These are phyloP conservation scores for Tuber borchii DNA, from an alignment of 495 filamentous ascomycete genomes.

Conservation along the genomic window DNA sequence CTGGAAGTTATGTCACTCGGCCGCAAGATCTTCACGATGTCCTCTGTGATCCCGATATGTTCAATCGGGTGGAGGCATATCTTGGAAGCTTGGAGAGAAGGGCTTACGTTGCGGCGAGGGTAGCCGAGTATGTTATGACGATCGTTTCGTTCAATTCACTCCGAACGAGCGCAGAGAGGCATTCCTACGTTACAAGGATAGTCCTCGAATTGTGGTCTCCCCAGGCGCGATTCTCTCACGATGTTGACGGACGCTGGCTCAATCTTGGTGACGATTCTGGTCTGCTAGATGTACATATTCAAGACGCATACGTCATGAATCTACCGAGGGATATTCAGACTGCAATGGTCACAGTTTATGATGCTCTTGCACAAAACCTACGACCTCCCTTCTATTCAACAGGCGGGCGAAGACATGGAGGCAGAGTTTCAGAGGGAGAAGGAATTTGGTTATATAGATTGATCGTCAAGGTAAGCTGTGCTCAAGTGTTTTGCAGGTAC, in stretches of 20 bases:
- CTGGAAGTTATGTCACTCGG: conserved; percentile 18
- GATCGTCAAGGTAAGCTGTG: conserved; percentile 39
- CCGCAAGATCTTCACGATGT: conserved; percentile 38
- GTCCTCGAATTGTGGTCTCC: conserved; percentile 41
- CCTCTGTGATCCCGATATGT: conserved; percentile 34
- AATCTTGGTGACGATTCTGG: conserved; percentile 30
- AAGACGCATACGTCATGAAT: conserved; percentile 34
- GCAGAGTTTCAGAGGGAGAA: conserved; percentile 29
- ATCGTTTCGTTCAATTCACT: conserved; percentile 31
- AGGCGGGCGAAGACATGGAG: conserved; percentile 18
- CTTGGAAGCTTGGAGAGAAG: conserved; percentile 34
- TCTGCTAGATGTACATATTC: conserved; percentile 36
- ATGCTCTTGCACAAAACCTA: conserved; percentile 35
- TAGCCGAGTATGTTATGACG: conserved; percentile 36
- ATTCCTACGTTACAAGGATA: conserved; percentile 26
- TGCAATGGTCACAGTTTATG: conserved; percentile 32
- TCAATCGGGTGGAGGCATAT: conserved; percentile 35
- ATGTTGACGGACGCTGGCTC: conserved; percentile 38
- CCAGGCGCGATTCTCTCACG: conserved; percentile 38
- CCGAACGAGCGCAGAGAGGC: conserved; percentile 22
- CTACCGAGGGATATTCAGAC: conserved; percentile 26
- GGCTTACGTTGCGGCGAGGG: conserved; percentile 24
- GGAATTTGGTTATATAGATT: conserved; percentile 41
- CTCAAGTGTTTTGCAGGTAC: not conserved
- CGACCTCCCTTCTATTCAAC: conserved; percentile 37